Evolutionary conservation across 805 yeast genomes (phyloP).

Genomic region (Candida nanaspora): DNA sequence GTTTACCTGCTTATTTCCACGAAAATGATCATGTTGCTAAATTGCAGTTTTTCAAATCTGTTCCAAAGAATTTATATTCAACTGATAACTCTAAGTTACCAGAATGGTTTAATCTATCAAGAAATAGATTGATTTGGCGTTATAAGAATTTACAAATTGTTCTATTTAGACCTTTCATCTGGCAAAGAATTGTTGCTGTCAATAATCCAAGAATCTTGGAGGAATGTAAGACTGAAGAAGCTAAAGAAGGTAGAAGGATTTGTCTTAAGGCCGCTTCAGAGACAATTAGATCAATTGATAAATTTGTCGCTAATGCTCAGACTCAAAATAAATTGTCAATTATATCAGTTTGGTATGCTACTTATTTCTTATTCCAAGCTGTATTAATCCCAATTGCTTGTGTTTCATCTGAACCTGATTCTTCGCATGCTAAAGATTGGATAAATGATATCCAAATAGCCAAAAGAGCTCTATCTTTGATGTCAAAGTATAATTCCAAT

Average conservation of each 20-base stretch:
- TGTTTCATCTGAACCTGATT: constrained; percentile 41
- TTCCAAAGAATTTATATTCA: constrained; percentile 15
- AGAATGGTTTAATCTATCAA: constrained; percentile 47
- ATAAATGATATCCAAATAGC: constrained; percentile 34
- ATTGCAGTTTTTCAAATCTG: constrained; percentile 15
- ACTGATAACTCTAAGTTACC: constrained; percentile 22
- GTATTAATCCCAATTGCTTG: constrained; percentile 51
- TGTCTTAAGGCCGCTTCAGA: constrained; percentile 46
- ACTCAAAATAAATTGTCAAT: constrained; percentile 26
- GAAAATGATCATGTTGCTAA: constrained; percentile 29
- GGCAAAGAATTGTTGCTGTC: constrained; percentile 41
- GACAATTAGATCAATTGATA: constrained; percentile 42
- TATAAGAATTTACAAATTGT: constrained; percentile 48
- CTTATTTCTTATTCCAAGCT: constrained; percentile 58
- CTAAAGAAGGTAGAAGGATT: constrained; percentile 39
- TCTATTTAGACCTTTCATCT: constrained; percentile 47
- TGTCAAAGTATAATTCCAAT: constrained; percentile 35
- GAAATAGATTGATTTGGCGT: constrained; percentile 52
- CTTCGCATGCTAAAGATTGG: constrained; percentile 39
- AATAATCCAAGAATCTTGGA: constrained; percentile 26
- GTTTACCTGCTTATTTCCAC: constrained; percentile 41
- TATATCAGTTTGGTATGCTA: constrained; percentile 55
- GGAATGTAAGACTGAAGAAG: constrained; percentile 32
- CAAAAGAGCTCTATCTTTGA: constrained; percentile 28
- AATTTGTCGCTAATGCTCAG: constrained; percentile 19